These are phyloP conservation scores for Bombardia bombarda DNA, from an alignment of 495 filamentous ascomycete genomes.

Conservation along the genomic window DNA sequence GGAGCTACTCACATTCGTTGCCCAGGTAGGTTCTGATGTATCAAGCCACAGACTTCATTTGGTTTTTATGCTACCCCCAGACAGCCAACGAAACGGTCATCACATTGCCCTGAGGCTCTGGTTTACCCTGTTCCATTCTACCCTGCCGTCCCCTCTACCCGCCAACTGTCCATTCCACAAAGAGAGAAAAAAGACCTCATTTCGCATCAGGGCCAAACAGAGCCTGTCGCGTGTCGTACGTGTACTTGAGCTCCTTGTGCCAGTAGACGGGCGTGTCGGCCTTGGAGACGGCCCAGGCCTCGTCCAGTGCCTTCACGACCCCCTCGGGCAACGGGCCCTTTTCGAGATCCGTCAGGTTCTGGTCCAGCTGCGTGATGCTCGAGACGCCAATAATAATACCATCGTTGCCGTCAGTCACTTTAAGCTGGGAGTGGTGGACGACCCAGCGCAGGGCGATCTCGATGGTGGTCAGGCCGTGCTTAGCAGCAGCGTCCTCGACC, in stretches of 20 bases:
- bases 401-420: constrained; percentile 66
- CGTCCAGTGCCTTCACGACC: constrained; percentile 69
- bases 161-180: no score
- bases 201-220: constrained; percentile 44
- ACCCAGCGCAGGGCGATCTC: constrained; percentile 80
- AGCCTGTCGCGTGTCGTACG: constrained; percentile 61
- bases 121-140: no score
- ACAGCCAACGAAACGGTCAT: no score
- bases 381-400: constrained; percentile 77
- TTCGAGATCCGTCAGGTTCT: constrained; percentile 69
- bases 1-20: no score
- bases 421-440: constrained; percentile 69
- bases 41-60: no score
- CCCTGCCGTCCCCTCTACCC: no score
- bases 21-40: no score
- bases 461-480: constrained; percentile 70
- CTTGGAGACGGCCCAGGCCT: constrained; percentile 66
- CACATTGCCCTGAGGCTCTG: no score
- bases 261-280: constrained; percentile 63
- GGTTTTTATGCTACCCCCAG: no score
- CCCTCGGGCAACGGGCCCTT: constrained; percentile 85
- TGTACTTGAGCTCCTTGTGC: constrained; percentile 70
- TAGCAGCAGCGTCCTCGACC: constrained; percentile 65
- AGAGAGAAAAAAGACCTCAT: no score
- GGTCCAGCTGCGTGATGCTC: constrained; percentile 63